Evolutionary conservation across 2,329 filamentous ascomycete genomes (phyloP).

Genomic region (Colletotrichum tanaceti): DNA sequence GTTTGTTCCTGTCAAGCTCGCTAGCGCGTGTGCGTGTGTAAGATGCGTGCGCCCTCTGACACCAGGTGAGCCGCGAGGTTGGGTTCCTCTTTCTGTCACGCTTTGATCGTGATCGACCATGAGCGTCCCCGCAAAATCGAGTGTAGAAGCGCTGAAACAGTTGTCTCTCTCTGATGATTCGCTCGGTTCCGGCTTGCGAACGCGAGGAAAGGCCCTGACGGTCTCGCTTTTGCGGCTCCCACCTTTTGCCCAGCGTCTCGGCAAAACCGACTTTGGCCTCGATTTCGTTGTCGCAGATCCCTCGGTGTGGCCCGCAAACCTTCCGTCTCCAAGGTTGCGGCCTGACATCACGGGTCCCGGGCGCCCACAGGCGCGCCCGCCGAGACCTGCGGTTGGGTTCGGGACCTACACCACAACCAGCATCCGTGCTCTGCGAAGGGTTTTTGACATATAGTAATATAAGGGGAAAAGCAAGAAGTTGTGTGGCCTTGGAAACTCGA

Average conservation of each 20-base stretch:
- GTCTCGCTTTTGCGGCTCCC: not conserved
- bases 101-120: constrained; percentile 17
- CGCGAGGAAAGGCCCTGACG: not conserved
- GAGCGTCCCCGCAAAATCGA: not conserved
- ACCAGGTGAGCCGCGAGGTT: constrained; percentile 1
- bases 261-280: not conserved
- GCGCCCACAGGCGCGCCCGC: not conserved
- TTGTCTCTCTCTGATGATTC: not conserved
- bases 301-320: not conserved
- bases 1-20: constrained; percentile 19
- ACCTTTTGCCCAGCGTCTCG: no score
- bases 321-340: not conserved
- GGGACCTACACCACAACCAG: no score
- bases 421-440: not conserved
- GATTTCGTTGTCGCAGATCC: not conserved
- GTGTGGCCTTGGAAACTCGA: not conserved
- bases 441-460: not conserved
- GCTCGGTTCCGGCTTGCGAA: constrained; percentile 1
- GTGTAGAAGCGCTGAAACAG: not conserved
- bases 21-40: not conserved
- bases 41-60: constrained; percentile 14
- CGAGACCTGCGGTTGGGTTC: not conserved
- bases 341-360: not conserved
- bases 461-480: not conserved
- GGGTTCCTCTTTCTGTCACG: constrained; percentile 15